phyloP scores from a whole-genome alignment of 208 protist species.

The Wallacemonas collosoma region DNA sequence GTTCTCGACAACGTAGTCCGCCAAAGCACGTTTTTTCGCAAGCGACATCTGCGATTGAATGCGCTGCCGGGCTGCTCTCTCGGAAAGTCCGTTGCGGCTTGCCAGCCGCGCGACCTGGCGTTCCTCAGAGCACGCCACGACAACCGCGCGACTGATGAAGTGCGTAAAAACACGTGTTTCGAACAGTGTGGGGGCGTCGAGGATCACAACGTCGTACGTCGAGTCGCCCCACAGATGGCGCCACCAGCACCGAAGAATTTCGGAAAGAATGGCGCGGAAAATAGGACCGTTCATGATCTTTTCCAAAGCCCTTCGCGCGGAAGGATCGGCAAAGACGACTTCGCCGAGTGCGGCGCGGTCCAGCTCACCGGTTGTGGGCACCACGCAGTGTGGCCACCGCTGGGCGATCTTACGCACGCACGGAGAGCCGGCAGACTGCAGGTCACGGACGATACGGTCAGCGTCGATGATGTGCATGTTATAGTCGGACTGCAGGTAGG shows the following conservation, averaged over 20 bases:
- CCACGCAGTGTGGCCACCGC: constrained; percentile 73
- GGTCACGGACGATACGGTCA: constrained; percentile 73
- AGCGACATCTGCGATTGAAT: constrained; percentile 83
- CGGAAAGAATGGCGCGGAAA: constrained; percentile 57
- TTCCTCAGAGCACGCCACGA: constrained; percentile 68
- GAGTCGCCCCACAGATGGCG: constrained; percentile 27
- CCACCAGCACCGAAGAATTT: constrained; percentile 70
- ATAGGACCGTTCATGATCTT: constrained; percentile 86
- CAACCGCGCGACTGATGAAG: constrained; percentile 66
- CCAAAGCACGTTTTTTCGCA: constrained; percentile 54
- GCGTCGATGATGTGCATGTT: constrained; percentile 80
- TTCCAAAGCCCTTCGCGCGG: constrained; percentile 53
- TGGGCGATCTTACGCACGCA: constrained; percentile 65
- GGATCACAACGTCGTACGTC: constrained; percentile 52
- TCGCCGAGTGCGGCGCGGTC: constrained; percentile 63
- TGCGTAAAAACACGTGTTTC: constrained; percentile 80
- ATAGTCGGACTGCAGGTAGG: constrained; percentile 46
- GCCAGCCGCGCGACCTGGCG: constrained; percentile 67
- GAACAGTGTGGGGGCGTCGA: constrained; percentile 89
- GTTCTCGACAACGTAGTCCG: constrained; percentile 82
- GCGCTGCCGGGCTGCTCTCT: constrained; percentile 56
- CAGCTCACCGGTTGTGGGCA: constrained; percentile 60
- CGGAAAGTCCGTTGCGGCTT: constrained; percentile 47
- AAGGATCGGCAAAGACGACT: constrained; percentile 74
- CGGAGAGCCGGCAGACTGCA: constrained; percentile 64